Evolutionary conservation across 768 basidiomycete species (phyloP).

Genomic region (Xerocomellus intermedius): DNA sequence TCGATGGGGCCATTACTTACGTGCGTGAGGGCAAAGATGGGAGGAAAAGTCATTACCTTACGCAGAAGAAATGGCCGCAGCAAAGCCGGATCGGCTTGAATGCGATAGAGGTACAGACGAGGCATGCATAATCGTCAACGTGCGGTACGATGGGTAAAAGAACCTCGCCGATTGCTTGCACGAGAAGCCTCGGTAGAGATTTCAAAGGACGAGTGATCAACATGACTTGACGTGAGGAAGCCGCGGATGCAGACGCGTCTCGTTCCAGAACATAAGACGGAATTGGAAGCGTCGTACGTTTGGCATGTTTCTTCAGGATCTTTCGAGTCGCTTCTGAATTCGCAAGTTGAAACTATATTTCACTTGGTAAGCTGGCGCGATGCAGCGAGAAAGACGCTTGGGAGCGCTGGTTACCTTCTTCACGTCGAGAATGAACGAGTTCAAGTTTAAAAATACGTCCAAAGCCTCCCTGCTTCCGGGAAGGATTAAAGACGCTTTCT

Average conservation of each 20-base stretch:
- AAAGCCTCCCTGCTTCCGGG: slow-evolving; percentile 59
- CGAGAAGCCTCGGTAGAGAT: slow-evolving; percentile 60
- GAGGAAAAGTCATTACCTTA: slow-evolving; percentile 38
- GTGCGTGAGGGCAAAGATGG: not conserved
- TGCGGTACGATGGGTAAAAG: slow-evolving; percentile 79
- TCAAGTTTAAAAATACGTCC: slow-evolving; percentile 71
- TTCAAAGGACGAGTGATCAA: slow-evolving; percentile 27
- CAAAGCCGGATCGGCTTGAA: slow-evolving; percentile 86
- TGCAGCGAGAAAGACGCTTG: not conserved
- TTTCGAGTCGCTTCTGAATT: slow-evolving; percentile 90
- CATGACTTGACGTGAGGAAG: slow-evolving; percentile 32
- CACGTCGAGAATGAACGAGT: slow-evolving; percentile 73
- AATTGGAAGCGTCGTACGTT: slow-evolving; percentile 80
- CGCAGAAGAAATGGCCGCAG: slow-evolving; percentile 83
- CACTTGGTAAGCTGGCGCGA: not conserved
- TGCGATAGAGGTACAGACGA: slow-evolving; percentile 86
- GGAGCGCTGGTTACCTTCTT: slow-evolving; percentile 57
- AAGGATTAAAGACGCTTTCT: slow-evolving; percentile 51
- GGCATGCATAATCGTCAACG: slow-evolving; percentile 81
- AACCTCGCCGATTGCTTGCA: slow-evolving; percentile 80
- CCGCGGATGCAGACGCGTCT: slow-evolving; percentile 9
- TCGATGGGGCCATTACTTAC: slow-evolving; percentile 6
- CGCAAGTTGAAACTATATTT: slow-evolving; percentile 67
- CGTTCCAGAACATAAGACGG: slow-evolving; percentile 33
- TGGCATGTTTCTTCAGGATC: slow-evolving; percentile 92